These are phyloP conservation scores for Xylaria grammica DNA, from an alignment of 495 filamentous ascomycete genomes.

Conservation along the genomic window DNA sequence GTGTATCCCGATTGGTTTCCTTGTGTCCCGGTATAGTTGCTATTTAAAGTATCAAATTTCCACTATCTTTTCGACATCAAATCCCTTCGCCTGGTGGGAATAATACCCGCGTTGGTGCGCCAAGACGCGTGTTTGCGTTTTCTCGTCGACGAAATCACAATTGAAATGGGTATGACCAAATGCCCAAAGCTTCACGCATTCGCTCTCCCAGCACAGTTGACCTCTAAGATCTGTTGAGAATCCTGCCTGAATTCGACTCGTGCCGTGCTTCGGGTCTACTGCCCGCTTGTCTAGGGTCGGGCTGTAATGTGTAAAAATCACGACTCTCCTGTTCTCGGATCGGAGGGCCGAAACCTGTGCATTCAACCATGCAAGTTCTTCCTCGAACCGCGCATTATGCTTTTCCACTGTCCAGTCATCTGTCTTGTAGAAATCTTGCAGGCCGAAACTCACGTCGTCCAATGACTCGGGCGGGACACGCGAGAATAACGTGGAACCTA, in stretches of 20 bases:
- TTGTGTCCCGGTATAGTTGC: no score
- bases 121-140: conserved; percentile 21
- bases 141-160: conserved; percentile 27
- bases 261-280: conserved; percentile 47
- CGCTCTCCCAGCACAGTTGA: conserved; percentile 52
- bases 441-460: conserved; percentile 34
- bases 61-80: background rate
- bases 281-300: conserved; percentile 46
- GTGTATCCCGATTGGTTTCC: no score
- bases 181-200: conserved; percentile 56
- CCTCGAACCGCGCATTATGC: conserved; percentile 46
- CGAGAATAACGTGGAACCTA: conserved; percentile 59
- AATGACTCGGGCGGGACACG: conserved; percentile 34
- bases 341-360: conserved; percentile 43
- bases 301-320: conserved; percentile 60
- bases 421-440: conserved; percentile 59
- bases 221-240: conserved; percentile 48
- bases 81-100: conserved; percentile 12
- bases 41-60: background rate
- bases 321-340: conserved; percentile 44
- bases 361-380: conserved; percentile 60
- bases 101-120: conserved; percentile 47
- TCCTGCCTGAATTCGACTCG: conserved; percentile 44
- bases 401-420: conserved; percentile 51
- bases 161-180: conserved; percentile 66